Evolutionary conservation across 352 stramenopile genomes (phyloP).

Genomic region (Elongisporangium anandrum): DNA sequence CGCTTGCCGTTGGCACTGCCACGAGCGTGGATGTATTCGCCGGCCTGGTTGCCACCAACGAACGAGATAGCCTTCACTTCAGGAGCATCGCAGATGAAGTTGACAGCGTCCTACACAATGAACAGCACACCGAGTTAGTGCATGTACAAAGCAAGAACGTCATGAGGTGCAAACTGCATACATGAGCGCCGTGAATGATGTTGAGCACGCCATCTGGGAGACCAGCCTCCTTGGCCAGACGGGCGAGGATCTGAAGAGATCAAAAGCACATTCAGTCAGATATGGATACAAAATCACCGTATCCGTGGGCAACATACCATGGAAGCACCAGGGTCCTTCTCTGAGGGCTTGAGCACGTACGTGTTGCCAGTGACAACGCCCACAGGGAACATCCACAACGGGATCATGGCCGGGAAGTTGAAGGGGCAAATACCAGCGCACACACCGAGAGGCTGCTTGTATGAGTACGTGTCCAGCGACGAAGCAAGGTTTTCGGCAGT

Average conservation of each 20-base stretch:
- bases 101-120: constrained; percentile 77
- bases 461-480: constrained; percentile 95
- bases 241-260: constrained; percentile 75
- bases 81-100: constrained; percentile 93
- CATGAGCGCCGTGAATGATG: constrained; percentile 86
- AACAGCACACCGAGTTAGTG: constrained; percentile 8
- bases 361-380: constrained; percentile 93
- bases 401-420: constrained; percentile 98
- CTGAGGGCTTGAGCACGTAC: constrained; percentile 95
- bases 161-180: constrained; percentile 16
- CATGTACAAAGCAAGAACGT: neutral
- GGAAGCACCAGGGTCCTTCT: constrained; percentile 88
- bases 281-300: neutral
- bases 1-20: constrained; percentile 90
- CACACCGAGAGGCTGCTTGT: constrained; percentile 94
- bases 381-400: constrained; percentile 91
- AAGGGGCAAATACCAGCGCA: constrained; percentile 93
- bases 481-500: constrained; percentile 90
- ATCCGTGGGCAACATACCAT: constrained; percentile 40
- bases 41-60: constrained; percentile 91
- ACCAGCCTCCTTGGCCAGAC: constrained; percentile 90
- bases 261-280: constrained; percentile 6
- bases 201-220: constrained; percentile 95
- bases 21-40: constrained; percentile 93
- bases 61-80: constrained; percentile 97